phyloP scores from a whole-genome alignment of 495 filamentous ascomycete species.

The Copromyces sp. region DNA sequence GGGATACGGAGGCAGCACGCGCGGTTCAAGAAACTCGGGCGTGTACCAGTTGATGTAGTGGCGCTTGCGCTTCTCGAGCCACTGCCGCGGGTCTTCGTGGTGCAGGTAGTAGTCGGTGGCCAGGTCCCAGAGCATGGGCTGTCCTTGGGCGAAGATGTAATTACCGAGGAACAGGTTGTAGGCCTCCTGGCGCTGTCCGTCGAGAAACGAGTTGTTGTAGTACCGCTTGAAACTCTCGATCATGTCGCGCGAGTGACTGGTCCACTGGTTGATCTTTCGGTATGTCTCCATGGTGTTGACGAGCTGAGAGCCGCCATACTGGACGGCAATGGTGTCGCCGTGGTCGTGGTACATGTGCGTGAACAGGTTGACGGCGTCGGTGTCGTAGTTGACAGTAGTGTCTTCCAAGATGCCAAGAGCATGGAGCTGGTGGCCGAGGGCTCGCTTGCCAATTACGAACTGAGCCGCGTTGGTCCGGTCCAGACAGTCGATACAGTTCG shows the following conservation, averaged over 20 bases:
- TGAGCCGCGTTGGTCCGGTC: constrained; percentile 96
- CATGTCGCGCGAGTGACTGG: constrained; percentile 94
- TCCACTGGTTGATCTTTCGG: constrained; percentile 98
- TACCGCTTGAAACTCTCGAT: constrained; percentile 98
- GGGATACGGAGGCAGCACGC: constrained; percentile 41
- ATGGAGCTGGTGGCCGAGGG: constrained; percentile 84
- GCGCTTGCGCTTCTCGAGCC: constrained; percentile 53
- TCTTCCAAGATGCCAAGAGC: constrained; percentile 79
- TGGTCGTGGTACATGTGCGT: constrained; percentile 97
- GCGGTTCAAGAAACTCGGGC: constrained; percentile 56
- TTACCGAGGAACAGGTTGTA: constrained; percentile 98
- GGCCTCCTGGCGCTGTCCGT: constrained; percentile 91
- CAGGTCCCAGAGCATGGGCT: constrained; percentile 96
- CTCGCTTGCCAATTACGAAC: constrained; percentile 95
- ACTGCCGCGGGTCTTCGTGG: constrained; percentile 68
- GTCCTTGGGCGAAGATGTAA: constrained; percentile 81
- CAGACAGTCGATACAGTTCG: constrained; percentile 96
- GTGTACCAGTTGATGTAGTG: constrained; percentile 81
- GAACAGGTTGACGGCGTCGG: constrained; percentile 88
- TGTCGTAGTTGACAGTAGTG: constrained; percentile 80
- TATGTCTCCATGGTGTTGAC: constrained; percentile 99
- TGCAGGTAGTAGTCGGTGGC: constrained; percentile 95
- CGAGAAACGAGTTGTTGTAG: constrained; percentile 97
- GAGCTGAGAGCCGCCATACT: constrained; percentile 94
- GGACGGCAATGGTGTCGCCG: constrained; percentile 92